Evolutionary conservation across 2,329 filamentous ascomycete genomes (phyloP).

Genomic region (Diplocarpon rosae): DNA sequence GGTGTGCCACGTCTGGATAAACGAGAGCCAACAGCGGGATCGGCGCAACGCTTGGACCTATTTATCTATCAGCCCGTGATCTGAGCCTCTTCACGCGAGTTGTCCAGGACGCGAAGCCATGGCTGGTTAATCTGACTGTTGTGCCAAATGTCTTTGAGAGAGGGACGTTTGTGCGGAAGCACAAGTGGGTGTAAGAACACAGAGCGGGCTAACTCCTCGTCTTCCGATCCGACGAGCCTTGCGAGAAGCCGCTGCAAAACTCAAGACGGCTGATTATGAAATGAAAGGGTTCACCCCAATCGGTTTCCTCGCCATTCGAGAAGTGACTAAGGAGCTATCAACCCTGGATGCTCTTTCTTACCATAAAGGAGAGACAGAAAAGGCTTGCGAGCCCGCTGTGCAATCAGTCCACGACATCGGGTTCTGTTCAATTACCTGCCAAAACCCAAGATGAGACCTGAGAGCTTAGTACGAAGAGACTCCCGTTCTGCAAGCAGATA

Average conservation of each 20-base stretch:
- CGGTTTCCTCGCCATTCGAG: no score
- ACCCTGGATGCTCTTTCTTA: slow-evolving; percentile 30
- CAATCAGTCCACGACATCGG: slow-evolving; percentile 27
- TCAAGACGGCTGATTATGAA: slow-evolving; percentile 24
- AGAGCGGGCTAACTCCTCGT: slow-evolving; percentile 25
- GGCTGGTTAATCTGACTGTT: no score
- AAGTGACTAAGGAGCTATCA: slow-evolving; percentile 27
- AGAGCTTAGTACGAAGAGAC: no score
- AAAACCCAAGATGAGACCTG: slow-evolving; percentile 29
- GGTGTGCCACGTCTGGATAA: no score
- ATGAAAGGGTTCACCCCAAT: no score
- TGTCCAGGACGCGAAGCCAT: no score
- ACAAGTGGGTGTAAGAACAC: slow-evolving; percentile 25
- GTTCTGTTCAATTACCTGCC: slow-evolving; percentile 25
- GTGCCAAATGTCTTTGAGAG: no score
- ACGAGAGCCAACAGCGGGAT: no score
- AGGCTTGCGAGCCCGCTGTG: slow-evolving; percentile 27
- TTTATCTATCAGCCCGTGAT: no score
- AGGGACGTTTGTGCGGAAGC: no score
- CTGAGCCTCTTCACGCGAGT: no score
- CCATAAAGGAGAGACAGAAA: slow-evolving; percentile 24
- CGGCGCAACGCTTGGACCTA: no score
- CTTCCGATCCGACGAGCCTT: slow-evolving; percentile 25
- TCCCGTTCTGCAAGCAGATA: slow-evolving; percentile 27
- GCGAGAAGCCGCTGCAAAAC: slow-evolving; percentile 22